A percentile compares a stretch with the other conserved stretches of the same genome.
These are phyloP conservation scores for Aspergillus ochraceus DNA, from an alignment of 2,329 filamentous ascomycete genomes.

Conservation along the genomic window DNA sequence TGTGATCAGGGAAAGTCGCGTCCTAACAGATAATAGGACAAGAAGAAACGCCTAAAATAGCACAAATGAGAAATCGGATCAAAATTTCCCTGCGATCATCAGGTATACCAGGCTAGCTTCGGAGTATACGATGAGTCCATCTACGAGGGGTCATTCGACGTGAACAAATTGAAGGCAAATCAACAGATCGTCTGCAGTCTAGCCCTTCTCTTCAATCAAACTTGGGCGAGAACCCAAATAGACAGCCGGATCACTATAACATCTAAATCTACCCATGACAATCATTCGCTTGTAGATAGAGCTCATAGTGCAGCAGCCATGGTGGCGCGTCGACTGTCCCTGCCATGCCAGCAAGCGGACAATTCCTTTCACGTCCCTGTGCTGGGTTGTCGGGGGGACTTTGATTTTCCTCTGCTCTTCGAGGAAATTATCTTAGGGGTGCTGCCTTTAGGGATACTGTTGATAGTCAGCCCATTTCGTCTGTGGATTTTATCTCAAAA, in stretches of 20 bases:
- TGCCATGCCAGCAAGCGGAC: conserved; percentile 33
- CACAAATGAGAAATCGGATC: background rate
- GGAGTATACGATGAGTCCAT: background rate
- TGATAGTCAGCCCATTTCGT: conserved; percentile 36
- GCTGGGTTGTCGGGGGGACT: conserved; percentile 38
- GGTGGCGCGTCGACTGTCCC: background rate
- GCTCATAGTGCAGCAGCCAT: background rate
- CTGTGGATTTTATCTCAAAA: conserved; percentile 37
- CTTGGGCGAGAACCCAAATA: background rate
- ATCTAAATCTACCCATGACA: background rate
- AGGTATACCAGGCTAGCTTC: background rate
- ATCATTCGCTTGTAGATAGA: background rate
- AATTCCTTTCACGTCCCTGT: conserved; percentile 37
- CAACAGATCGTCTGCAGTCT: background rate
- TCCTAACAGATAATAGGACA: background rate
- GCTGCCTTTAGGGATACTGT: conserved; percentile 37
- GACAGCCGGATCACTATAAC: background rate
- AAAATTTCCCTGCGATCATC: background rate
- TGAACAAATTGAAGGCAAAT: background rate
- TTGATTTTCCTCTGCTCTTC: conserved; percentile 50
- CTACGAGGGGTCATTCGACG: background rate
- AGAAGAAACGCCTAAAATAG: background rate
- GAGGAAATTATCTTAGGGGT: conserved; percentile 44
- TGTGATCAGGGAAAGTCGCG: background rate
- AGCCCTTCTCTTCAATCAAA: background rate